Base-by-base conservation (phyloP, 345 rosid genomes). In the Melaleuca quinquenervia region DNA sequence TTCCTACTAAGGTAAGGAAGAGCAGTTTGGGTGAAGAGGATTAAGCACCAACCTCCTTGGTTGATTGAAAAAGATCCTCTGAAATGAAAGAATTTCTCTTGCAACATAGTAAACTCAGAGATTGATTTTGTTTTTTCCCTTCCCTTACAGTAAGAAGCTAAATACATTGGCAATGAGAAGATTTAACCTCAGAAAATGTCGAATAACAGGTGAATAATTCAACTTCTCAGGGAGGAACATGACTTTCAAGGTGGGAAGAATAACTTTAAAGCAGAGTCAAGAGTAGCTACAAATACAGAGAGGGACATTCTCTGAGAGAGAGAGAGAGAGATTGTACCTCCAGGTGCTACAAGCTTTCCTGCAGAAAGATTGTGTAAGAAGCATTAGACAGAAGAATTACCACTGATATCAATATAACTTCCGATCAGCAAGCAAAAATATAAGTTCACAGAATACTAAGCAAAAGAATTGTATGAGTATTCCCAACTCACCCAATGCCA, bases 341-440 rank as follows among this genome's bases (percentile, higher is more conserved):
- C 96, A 48, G 99, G 95, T 82, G 91, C 90, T 29, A 91, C 97
- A 90, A 90, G 96, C 92, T 96, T 95, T 89, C 96, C 99, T 97
- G 98, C 95, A 94, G 58, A 83, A 90, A 87, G 83, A 84, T 56
- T 86, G 86, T 83, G 87, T 84, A 24, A 54, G 53, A 83, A 78
- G 60, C 52, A 84, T 89, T 74, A 92, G 86, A 60, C 58, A 36
- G 58, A 29, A 24, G 55, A 52, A 83, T 83, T 51, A 52, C 27
- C 84, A 21, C 41, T 9, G 14, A 11, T 14, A 83, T 29, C 84
- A 32, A 83, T 51, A 36, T 70, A 36, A 36, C 48, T 70, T 70
- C 80, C 24, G 18, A 36, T 18, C 48, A 70, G 26, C 80, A 70
- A 70, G 48, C 48, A 70, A 48, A 70, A 36, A 36, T 36, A 70